Conservation (phyloP, 306 rosid species). For the Prinsepia uniflora region DNA sequence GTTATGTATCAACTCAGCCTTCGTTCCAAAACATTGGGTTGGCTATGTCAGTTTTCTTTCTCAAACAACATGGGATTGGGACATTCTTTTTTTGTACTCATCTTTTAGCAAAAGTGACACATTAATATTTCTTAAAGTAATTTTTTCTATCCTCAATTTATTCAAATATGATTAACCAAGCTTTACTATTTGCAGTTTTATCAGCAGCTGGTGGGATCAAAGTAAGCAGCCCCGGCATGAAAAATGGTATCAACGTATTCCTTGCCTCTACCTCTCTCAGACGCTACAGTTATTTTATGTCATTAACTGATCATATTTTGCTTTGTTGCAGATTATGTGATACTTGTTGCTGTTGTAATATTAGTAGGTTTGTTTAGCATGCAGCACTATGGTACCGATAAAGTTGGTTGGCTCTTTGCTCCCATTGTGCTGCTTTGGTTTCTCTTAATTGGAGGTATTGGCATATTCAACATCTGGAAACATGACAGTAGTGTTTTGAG, state of each 20-base stretch:
- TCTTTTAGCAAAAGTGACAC: background rate
- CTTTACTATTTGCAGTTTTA: constrained; percentile 50
- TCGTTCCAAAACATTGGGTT: background rate
- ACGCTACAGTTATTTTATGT: constrained; percentile 15
- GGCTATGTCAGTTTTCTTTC: background rate
- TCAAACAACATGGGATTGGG: background rate
- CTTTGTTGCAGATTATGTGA: constrained; percentile 62
- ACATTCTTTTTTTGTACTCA: background rate
- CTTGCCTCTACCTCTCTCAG: constrained; percentile 6
- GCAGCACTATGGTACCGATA: constrained; percentile 95
- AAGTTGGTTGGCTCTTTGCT: constrained; percentile 99
- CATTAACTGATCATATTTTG: constrained; percentile 25
- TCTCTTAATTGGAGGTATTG: constrained; percentile 89
- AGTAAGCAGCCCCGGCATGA: constrained; percentile 58
- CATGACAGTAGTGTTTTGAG: constrained; percentile 62
- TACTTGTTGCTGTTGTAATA: constrained; percentile 80
- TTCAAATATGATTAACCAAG: constrained; percentile 28
- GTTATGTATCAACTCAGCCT: background rate
- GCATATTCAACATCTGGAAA: constrained; percentile 82
- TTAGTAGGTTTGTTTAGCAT: constrained; percentile 82
- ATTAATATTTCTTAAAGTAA: background rate
- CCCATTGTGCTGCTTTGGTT: constrained; percentile 96
- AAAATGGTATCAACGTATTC: constrained; percentile 48
- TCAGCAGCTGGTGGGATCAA: constrained; percentile 99
- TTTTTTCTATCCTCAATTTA: background rate